Base-by-base conservation (phyloP, 225 moss, liverwort and hornwort species). In the Physcomitrellopsis africana region DNA sequence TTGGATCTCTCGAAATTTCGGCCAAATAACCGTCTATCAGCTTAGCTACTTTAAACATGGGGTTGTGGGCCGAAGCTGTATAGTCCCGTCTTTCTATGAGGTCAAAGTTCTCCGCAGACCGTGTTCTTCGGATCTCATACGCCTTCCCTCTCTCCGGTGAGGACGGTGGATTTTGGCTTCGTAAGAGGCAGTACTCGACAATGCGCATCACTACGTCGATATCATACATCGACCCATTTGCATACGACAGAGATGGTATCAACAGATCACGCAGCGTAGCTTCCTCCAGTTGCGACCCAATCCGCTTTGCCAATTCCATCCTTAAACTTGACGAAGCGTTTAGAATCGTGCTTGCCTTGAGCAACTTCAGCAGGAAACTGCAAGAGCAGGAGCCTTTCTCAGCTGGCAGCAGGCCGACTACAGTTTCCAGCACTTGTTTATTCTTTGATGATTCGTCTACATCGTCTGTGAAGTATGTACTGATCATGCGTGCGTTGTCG, bases 1-100 rank as follows among this genome's bases (percentile, higher is more conserved):
- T 80, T 5, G 96, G 84, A 51, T 96, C 93, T 59, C 85, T 78
- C 5, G 93, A 89, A 63, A 93, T 81, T 74, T 93, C 96, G 3
- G 93, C 87, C 80, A 96, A 66, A 64, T 96, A 96, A 61, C 90
- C 87, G 74, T 96, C 96, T 32, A 96, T 82, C 9, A 96, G 79
- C 76, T 90, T 89, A 41, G 96, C 93, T 53, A 96, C 93, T 85
- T 84, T 88, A 15, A 92, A 43, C 79, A 90, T 93, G 4, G 96
- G 83, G 64, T 80, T 85, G 59, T 93, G 92, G 10, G 81, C 82
- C 32, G 66, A 63, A 18, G 74, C 52, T 11, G 83, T 84, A 16
- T 85, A 82, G 63, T 75, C 54, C 19, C 76, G 83, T 77, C 86
- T 85, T 63, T 82, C 95, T 41, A 68, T 49, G 17, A 84, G 27